Evolutionary conservation across 2,329 filamentous ascomycete genomes (phyloP).

Genomic region (Chaetomiaceae sp.): DNA sequence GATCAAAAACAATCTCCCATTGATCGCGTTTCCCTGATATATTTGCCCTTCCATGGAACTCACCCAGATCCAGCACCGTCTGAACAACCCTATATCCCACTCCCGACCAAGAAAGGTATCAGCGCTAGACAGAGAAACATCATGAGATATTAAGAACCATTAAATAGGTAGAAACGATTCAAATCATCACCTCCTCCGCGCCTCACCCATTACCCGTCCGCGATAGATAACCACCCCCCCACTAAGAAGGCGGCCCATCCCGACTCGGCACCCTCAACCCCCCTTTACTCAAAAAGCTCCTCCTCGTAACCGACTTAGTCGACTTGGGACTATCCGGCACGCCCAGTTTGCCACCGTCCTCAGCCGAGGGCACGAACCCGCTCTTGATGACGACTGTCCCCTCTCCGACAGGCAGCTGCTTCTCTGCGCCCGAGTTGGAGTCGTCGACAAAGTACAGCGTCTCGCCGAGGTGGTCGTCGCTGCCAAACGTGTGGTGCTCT

Average conservation of each 20-base stretch:
- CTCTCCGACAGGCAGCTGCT: slow-evolving; percentile 67
- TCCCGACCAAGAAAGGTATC: slow-evolving; percentile 1
- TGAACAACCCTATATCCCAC: neutral
- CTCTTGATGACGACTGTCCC: slow-evolving; percentile 72
- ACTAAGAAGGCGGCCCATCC: slow-evolving; percentile 8
- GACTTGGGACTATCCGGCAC: slow-evolving; percentile 25
- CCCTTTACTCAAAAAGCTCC: slow-evolving; percentile 8
- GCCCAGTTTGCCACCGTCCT: slow-evolving; percentile 30
- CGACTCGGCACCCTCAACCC: slow-evolving; percentile 8
- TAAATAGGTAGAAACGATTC: neutral
- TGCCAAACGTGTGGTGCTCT: slow-evolving; percentile 78
- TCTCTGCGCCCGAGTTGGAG: slow-evolving; percentile 61
- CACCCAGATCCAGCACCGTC: no score
- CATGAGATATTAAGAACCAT: neutral
- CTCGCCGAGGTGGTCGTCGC: slow-evolving; percentile 80
- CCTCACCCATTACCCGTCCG: neutral
- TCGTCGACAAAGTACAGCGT: slow-evolving; percentile 90
- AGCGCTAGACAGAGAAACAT: neutral
- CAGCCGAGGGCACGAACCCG: slow-evolving; percentile 55
- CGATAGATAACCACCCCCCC: neutral
- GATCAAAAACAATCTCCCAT: no score
- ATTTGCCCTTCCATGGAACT: no score
- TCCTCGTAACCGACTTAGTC: slow-evolving; percentile 1
- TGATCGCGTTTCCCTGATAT: no score
- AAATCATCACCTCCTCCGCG: neutral